phyloP scores from a whole-genome alignment of 2,329 filamentous ascomycete genomes.

The Chrysosporium queenslandicum region DNA sequence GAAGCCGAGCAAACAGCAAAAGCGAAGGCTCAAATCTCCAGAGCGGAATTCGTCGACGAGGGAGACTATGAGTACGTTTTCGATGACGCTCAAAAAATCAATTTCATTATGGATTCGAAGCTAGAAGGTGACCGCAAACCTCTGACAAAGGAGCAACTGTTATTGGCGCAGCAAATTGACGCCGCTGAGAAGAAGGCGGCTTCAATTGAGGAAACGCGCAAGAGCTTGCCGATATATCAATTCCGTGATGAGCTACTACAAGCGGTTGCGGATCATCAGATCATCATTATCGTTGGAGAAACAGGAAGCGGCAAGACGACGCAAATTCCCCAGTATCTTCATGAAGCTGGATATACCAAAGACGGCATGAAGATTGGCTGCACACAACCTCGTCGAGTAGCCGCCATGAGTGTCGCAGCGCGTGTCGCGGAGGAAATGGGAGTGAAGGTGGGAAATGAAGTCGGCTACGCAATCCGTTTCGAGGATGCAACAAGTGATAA shows the following conservation, averaged over 20 bases:
- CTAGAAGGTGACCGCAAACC: conserved; percentile 61
- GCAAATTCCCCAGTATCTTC: conserved; percentile 84
- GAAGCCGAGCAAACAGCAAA: conserved; percentile 81
- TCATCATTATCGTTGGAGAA: conserved; percentile 86
- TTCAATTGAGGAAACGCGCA: conserved; percentile 83
- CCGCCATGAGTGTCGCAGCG: conserved; percentile 93
- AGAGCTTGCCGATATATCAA: conserved; percentile 78
- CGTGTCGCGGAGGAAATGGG: conserved; percentile 93
- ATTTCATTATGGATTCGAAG: conserved; percentile 67
- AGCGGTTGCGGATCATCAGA: conserved; percentile 77
- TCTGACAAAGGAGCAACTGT: conserved; percentile 66
- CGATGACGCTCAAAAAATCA: conserved; percentile 78
- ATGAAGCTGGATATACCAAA: conserved; percentile 83
- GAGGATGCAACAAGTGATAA: conserved; percentile 87
- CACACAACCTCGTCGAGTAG: conserved; percentile 88
- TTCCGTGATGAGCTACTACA: conserved; percentile 77
- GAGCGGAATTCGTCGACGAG: conserved; percentile 63
- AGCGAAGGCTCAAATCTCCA: conserved; percentile 74
- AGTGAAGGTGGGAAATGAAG: conserved; percentile 78
- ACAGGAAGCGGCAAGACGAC: conserved; percentile 95
- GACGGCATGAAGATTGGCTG: conserved; percentile 76
- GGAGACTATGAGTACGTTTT: conserved; percentile 88
- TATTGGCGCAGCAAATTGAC: conserved; percentile 70
- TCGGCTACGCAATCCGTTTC: conserved; percentile 91
- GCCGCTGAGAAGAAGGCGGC: conserved; percentile 80